phyloP scores from a whole-genome alignment of 1,284 basidiomycete genomes.

The Boletus semigastroideus region DNA sequence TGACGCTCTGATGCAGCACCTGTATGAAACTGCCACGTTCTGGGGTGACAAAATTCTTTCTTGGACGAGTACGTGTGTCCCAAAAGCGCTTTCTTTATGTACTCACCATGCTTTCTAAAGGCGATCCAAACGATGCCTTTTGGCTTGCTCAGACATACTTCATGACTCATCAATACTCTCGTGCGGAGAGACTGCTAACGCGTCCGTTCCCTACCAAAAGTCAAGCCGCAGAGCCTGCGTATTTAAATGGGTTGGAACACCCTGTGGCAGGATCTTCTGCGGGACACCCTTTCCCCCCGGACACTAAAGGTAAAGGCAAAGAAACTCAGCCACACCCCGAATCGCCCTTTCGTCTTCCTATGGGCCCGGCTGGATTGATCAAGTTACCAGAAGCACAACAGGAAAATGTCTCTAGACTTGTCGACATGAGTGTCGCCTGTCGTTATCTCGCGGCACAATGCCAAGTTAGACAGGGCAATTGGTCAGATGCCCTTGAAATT shows the following conservation, averaged over 20 bases:
- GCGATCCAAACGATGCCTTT: slow-evolving; percentile 95
- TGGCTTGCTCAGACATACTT: slow-evolving; percentile 99
- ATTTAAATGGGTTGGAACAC: slow-evolving; percentile 45
- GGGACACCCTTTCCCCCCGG: slow-evolving; percentile 27
- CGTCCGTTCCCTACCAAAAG: slow-evolving; percentile 67
- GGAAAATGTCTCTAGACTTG: slow-evolving; percentile 70
- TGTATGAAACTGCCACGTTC: slow-evolving; percentile 96
- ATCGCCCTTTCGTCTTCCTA: slow-evolving; percentile 57
- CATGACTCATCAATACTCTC: slow-evolving; percentile 91
- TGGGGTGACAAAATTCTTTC: slow-evolving; percentile 97
- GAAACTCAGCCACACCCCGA: slow-evolving; percentile 46
- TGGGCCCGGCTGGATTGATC: slow-evolving; percentile 66
- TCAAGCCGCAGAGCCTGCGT: slow-evolving; percentile 39
- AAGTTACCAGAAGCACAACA: slow-evolving; percentile 61
- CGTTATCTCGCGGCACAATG: slow-evolving; percentile 94
- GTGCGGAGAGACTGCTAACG: slow-evolving; percentile 89
- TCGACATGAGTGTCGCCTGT: slow-evolving; percentile 91
- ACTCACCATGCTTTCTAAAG: slow-evolving; percentile 42
- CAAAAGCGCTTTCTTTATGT: background rate
- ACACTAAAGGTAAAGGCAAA: slow-evolving; percentile 58
- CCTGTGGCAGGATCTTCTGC: slow-evolving; percentile 22
- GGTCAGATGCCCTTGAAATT: slow-evolving; percentile 91
- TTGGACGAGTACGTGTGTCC: slow-evolving; percentile 81
- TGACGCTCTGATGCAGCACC: slow-evolving; percentile 96
- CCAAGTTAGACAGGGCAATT: slow-evolving; percentile 89